These are phyloP conservation scores for Davidsoniella eucalypti DNA, from an alignment of 2,329 filamentous ascomycete species.

Conservation along the genomic window DNA sequence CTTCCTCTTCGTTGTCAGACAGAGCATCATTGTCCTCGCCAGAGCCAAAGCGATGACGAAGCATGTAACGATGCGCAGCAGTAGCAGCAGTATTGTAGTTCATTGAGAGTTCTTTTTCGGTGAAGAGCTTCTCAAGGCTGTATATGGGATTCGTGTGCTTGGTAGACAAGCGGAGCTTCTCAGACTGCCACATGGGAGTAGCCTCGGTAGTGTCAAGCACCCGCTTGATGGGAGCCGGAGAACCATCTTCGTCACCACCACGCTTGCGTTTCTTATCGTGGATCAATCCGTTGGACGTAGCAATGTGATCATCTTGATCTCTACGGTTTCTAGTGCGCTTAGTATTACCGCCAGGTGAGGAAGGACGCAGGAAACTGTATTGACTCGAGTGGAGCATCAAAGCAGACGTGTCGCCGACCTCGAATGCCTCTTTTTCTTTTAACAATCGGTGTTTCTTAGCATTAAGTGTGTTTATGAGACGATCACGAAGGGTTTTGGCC, in stretches of 20 bases:
- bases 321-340: constrained; percentile 48
- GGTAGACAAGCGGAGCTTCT: constrained; percentile 35
- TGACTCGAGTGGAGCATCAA: constrained; percentile 51
- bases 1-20: constrained; percentile 36
- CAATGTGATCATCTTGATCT: constrained; percentile 40
- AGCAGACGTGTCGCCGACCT: constrained; percentile 50
- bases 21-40: constrained; percentile 30
- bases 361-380: constrained; percentile 47
- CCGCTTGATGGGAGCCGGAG: constrained; percentile 40
- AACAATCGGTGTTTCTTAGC: constrained; percentile 48
- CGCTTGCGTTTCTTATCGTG: constrained; percentile 48
- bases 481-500: constrained; percentile 44
- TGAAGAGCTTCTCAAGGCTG: constrained; percentile 54
- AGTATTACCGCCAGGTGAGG: constrained; percentile 45
- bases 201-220: constrained; percentile 38
- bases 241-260: constrained; percentile 43
- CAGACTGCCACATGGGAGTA: constrained; percentile 46
- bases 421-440: constrained; percentile 50
- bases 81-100: constrained; percentile 47
- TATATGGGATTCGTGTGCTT: constrained; percentile 44
- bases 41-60: constrained; percentile 32
- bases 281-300: constrained; percentile 22
- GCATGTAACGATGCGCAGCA: constrained; percentile 44
- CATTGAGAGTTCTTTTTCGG: constrained; percentile 51
- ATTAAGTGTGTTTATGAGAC: constrained; percentile 48